Base-by-base conservation (phyloP, 345 rosid species). In the Gossypium bickii region DNA sequence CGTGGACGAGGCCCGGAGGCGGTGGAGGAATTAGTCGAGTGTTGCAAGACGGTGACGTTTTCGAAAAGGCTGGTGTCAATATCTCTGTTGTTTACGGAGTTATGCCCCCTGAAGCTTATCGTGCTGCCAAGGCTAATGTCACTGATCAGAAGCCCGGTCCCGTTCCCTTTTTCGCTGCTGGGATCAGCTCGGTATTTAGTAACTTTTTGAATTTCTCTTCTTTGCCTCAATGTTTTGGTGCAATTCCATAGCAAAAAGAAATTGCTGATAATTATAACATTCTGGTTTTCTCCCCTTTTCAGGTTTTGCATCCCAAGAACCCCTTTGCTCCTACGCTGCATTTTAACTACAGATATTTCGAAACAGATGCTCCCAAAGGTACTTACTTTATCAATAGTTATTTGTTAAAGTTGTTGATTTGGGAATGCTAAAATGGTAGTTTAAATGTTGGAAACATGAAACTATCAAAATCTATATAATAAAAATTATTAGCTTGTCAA, bases 51-150 rank as follows among this genome's bases (percentile, higher is more conserved):
- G 98, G 99, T 1, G 91, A 87, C 65, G 89, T 95, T 56, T 95
- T 88, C 82, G 99, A 93, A 85, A 95, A 95, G 85, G 98, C 98
- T 43, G 98, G 98, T 0, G 98, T 94, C 43, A 94, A 94, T 81
- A 93, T 94, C 79, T 94, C 98, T 24, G 98, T 92, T 2, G 98
- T 95, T 38, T 95, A 95, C 16, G 99, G 99, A 0, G 85, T 90
- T 41, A 95, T 95, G 99, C 99, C 99, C 25, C 98, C 99, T n/a
- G 99, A 95, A 80, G 99, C 99, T 72, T 95, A 95, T 18, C 77
- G 99, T 71, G 99, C 97, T 65, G 98, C 99, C 18, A 91, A 90
- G 81, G 92, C 87, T 49, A 80, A 89, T 3, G 76, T 90, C 51
- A 38, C 87, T 0, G 96, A 91, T 74, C 90, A 86, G 74, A 95